Conservation (phyloP, 2,329 filamentous ascomycete species). For the Alternaria brassicae region DNA sequence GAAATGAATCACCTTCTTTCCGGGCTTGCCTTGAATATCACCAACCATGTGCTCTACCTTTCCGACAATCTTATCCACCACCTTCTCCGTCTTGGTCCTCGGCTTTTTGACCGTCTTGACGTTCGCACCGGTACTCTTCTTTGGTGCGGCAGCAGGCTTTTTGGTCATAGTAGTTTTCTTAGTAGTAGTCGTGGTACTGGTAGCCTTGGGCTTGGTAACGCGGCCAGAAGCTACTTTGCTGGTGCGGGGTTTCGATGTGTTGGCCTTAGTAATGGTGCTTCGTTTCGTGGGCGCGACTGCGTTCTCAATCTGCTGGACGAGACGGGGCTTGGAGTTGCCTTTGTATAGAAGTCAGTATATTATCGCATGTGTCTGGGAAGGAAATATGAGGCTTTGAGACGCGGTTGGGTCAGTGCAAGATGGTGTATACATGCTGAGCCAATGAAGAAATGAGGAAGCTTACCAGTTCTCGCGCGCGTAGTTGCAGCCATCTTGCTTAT, state of each 20-base stretch:
- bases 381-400: not conserved
- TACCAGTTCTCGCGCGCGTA: slow-evolving; percentile 47
- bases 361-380: slow-evolving; percentile 43
- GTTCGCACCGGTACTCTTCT: slow-evolving; percentile 16
- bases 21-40: slow-evolving; percentile 34
- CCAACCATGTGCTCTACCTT: slow-evolving; percentile 32
- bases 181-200: not conserved
- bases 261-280: slow-evolving; percentile 48
- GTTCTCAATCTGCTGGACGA: slow-evolving; percentile 60
- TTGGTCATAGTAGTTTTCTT: slow-evolving; percentile 19
- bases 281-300: slow-evolving; percentile 51
- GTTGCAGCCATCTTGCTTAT: slow-evolving; percentile 26
- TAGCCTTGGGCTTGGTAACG: slow-evolving; percentile 48
- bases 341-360: not conserved
- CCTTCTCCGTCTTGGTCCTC: slow-evolving; percentile 39
- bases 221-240: slow-evolving; percentile 19
- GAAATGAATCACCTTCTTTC: slow-evolving; percentile 37
- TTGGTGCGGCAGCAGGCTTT: slow-evolving; percentile 7
- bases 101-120: slow-evolving; percentile 34
- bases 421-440: not conserved
- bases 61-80: slow-evolving; percentile 35
- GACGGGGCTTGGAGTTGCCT: slow-evolving; percentile 57
- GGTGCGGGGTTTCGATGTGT: slow-evolving; percentile 44
- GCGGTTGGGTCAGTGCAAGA: not conserved
- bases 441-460: not conserved